Evolutionary conservation across 2,329 filamentous ascomycete species (phyloP).

Genomic region (Gremmenia infestans): DNA sequence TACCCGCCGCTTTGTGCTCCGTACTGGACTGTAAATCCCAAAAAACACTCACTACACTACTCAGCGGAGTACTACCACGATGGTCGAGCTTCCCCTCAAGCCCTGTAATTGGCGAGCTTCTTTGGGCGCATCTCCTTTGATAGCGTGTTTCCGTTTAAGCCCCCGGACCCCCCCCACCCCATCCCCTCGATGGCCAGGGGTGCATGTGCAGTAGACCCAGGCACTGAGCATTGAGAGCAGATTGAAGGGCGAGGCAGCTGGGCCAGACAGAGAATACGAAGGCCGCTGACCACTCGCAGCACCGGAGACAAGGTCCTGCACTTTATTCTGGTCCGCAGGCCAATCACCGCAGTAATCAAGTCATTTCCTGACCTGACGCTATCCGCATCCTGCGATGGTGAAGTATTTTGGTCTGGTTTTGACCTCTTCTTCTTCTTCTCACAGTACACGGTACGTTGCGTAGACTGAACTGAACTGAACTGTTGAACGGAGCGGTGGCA

Average conservation of each 20-base stretch:
- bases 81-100: background rate
- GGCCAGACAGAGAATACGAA: background rate
- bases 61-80: background rate
- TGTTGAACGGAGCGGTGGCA: background rate
- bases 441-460: background rate
- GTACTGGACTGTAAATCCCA: background rate
- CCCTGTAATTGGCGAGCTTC: background rate
- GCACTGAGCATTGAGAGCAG: background rate
- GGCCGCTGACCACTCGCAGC: background rate
- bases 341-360: conserved; percentile 9
- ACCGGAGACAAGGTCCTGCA: background rate
- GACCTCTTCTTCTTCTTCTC: background rate
- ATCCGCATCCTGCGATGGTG: background rate
- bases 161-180: background rate
- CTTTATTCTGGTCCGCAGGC: conserved; percentile 6
- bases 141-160: conserved; percentile 20
- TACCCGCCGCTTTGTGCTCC: background rate
- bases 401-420: background rate
- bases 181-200: background rate
- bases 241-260: background rate
- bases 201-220: background rate
- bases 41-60: background rate
- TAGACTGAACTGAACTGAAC: background rate
- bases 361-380: conserved; percentile 5
- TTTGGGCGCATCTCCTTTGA: background rate